A percentile compares a stretch with the other conserved stretches of the same genome.
phyloP scores from a whole-genome alignment of 805 yeast genomes.

The Ogataea populi-albae region DNA sequence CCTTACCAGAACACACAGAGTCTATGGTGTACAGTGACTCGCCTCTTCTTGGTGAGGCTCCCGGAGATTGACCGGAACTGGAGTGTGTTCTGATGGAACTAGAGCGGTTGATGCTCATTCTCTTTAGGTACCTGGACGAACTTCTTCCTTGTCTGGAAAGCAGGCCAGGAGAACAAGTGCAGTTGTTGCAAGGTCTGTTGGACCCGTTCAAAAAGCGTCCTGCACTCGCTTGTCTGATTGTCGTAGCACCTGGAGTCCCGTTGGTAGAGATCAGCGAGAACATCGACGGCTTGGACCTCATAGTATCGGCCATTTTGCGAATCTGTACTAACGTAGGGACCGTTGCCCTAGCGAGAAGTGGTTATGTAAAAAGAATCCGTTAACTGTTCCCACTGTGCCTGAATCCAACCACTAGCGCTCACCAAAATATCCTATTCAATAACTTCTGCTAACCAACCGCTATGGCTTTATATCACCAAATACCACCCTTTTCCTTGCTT shows the following conservation, averaged over 20 bases:
- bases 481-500: no score
- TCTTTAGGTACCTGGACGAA: slow-evolving; percentile 42
- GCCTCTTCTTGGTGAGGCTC: slow-evolving; percentile 32
- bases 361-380: no score
- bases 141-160: slow-evolving; percentile 64
- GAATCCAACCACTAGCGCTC: no score
- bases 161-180: slow-evolving; percentile 84
- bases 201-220: slow-evolving; percentile 19
- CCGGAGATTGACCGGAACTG: slow-evolving; percentile 35
- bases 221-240: slow-evolving; percentile 25
- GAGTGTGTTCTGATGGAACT: slow-evolving; percentile 10
- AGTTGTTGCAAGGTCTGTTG: slow-evolving; percentile 60
- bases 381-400: no score
- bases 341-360: no score
- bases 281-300: slow-evolving; percentile 40
- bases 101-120: slow-evolving; percentile 29
- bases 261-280: slow-evolving; percentile 37
- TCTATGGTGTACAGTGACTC: slow-evolving; percentile 16
- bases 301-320: slow-evolving; percentile 27
- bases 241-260: slow-evolving; percentile 31
- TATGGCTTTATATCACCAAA: no score
- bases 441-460: no score
- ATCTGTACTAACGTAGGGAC: no score
- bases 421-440: no score
- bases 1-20: slow-evolving; percentile 34